Conservation (phyloP, 139 green algal species). For the Edaphochlamys debaryana region DNA sequence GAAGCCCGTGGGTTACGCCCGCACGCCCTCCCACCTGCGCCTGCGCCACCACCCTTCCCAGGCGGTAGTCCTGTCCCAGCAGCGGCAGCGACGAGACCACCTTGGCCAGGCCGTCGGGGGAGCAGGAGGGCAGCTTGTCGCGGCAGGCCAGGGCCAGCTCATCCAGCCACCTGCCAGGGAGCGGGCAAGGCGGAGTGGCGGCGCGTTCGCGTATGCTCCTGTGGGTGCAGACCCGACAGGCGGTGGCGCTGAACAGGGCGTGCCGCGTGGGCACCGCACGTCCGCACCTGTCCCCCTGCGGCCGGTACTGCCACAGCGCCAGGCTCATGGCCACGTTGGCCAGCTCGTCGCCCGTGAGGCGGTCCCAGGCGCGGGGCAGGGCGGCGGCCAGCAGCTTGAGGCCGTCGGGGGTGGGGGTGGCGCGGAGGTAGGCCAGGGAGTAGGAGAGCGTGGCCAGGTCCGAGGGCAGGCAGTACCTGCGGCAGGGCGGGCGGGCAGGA, state of each 20-base stretch:
- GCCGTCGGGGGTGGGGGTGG: conserved; percentile 3
- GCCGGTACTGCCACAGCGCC: conserved; percentile 40
- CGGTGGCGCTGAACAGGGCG: no score
- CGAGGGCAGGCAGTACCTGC: conserved; percentile 34
- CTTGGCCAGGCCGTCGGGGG: conserved; percentile 31
- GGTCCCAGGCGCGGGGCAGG: not conserved
- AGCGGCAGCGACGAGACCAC: conserved; percentile 40
- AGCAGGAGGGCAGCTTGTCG: conserved; percentile 19
- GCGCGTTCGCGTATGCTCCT: not conserved
- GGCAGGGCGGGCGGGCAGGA: no score
- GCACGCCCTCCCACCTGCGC: conserved; percentile 18
- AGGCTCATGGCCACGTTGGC: conserved; percentile 41
- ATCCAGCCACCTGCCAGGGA: conserved; percentile 15
- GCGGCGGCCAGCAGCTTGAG: not conserved
- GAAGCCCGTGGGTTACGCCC: no score
- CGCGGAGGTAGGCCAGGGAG: conserved; percentile 44
- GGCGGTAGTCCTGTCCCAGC: conserved; percentile 26
- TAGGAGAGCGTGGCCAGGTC: conserved; percentile 41
- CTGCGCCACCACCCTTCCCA: conserved; percentile 34
- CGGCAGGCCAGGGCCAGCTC: conserved; percentile 18
- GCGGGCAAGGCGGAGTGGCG: not conserved
- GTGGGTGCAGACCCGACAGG: no score
- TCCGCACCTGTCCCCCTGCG: conserved; percentile 17
- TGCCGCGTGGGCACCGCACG: not conserved
- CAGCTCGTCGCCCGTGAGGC: conserved; percentile 28